phyloP scores from a whole-genome alignment of 805 yeast genomes.

The Zygosaccharomyces bailii region DNA sequence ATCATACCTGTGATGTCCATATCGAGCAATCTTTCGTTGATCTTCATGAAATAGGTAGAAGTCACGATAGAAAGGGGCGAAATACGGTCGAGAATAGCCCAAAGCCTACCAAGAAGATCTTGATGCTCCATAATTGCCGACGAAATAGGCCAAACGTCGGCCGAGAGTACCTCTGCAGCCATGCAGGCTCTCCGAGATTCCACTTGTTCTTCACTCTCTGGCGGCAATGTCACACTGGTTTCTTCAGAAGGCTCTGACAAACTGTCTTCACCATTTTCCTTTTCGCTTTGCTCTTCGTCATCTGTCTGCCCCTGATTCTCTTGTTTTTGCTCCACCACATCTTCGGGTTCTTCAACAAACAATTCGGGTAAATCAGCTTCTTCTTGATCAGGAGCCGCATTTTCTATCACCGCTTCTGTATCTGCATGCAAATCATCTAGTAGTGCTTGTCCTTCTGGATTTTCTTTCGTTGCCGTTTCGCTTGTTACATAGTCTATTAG shows the following conservation, averaged over 20 bases:
- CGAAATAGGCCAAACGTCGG: slow-evolving; percentile 92
- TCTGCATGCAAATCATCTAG: slow-evolving; percentile 16
- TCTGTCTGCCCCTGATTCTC: slow-evolving; percentile 12
- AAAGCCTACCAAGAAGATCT: slow-evolving; percentile 61
- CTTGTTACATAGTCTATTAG: slow-evolving; percentile 63
- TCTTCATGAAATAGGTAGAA: slow-evolving; percentile 87
- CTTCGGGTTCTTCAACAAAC: slow-evolving; percentile 7
- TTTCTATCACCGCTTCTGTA: slow-evolving; percentile 15
- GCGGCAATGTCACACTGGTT: slow-evolving; percentile 29
- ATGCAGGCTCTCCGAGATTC: slow-evolving; percentile 52
- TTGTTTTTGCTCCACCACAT: slow-evolving; percentile 7
- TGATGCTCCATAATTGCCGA: slow-evolving; percentile 81
- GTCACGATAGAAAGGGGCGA: slow-evolving; percentile 68
- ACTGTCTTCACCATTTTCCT: slow-evolving; percentile 26
- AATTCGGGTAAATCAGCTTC: slow-evolving; percentile 8
- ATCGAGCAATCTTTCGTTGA: slow-evolving; percentile 84
- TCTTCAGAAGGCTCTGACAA: slow-evolving; percentile 33
- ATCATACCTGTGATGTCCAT: slow-evolving; percentile 81
- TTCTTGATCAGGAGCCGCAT: slow-evolving; percentile 15
- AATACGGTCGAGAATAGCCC: slow-evolving; percentile 73
- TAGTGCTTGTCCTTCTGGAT: slow-evolving; percentile 18
- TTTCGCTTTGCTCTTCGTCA: slow-evolving; percentile 14
- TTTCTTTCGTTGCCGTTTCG: slow-evolving; percentile 35
- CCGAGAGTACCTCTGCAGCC: slow-evolving; percentile 84
- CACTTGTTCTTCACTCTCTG: slow-evolving; percentile 39